Evolutionary conservation across 2,329 filamentous ascomycete species (phyloP).

Genomic region (Herpotrichia juniperi): DNA sequence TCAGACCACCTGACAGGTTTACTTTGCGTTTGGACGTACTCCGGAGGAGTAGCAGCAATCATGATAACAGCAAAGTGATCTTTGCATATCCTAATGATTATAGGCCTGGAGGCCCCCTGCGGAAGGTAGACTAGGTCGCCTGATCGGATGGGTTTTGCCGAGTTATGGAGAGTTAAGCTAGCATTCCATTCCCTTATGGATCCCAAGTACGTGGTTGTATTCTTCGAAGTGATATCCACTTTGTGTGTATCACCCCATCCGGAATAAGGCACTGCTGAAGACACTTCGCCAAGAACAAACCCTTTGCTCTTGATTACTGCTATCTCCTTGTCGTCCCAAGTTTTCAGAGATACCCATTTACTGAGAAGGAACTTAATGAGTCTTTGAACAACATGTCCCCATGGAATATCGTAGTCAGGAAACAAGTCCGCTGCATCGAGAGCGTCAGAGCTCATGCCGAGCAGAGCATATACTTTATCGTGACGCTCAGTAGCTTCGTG

Average conservation of each 20-base stretch:
- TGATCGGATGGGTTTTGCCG: too few species aligned
- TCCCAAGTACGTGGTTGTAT: too few species aligned
- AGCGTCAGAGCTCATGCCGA: slow-evolving; percentile 23
- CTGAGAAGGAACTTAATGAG: slow-evolving; percentile 13
- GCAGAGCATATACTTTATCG: slow-evolving; percentile 25
- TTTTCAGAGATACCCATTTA: slow-evolving; percentile 17
- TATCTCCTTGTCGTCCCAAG: slow-evolving; percentile 10
- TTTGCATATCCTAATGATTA: too few species aligned
- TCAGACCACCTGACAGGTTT: too few species aligned
- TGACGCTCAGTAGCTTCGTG: slow-evolving; percentile 16
- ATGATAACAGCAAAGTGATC: too few species aligned
- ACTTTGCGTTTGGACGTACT: too few species aligned
- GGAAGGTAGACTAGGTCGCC: too few species aligned
- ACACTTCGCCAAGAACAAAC: slow-evolving; percentile 17
- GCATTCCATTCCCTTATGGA: too few species aligned
- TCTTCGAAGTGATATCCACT: too few species aligned
- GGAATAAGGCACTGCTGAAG: background rate
- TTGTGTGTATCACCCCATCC: slow-evolving; percentile 7
- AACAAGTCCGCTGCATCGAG: slow-evolving; percentile 4
- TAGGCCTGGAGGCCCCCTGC: too few species aligned
- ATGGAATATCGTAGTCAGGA: slow-evolving; percentile 19
- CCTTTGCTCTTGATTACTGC: slow-evolving; percentile 16
- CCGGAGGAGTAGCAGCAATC: too few species aligned
- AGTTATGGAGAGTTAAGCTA: too few species aligned
- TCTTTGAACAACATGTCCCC: slow-evolving; percentile 11